These are phyloP conservation scores for Scedosporium minutisporum DNA, from an alignment of 2,329 filamentous ascomycete genomes.

Conservation along the genomic window DNA sequence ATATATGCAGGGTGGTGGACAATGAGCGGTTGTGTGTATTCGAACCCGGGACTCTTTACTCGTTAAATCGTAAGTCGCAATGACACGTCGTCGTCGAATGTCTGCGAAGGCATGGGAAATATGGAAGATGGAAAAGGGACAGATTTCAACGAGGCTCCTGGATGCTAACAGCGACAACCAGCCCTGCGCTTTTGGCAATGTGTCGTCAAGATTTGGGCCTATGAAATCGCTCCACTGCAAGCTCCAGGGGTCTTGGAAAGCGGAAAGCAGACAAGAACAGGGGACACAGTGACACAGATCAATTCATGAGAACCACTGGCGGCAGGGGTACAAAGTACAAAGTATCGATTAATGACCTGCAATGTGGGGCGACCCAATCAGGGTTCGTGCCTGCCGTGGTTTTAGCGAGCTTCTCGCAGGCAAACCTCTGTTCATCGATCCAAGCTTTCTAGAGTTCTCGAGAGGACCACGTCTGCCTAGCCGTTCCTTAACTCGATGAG, in stretches of 20 bases:
- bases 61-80: neutral
- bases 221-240: neutral
- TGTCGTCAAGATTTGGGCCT: constrained; percentile 4
- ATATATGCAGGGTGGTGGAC: neutral
- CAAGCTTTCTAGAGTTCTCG: neutral
- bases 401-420: neutral
- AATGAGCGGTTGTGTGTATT: too few relatives aligned
- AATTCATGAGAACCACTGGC: neutral
- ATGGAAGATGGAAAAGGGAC: neutral
- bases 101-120: neutral
- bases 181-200: constrained; percentile 4
- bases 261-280: neutral
- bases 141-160: constrained; percentile 2
- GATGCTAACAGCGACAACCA: neutral
- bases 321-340: neutral
- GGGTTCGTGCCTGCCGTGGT: neutral
- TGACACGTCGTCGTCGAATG: neutral
- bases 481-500: neutral
- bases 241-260: neutral
- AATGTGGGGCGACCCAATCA: neutral
- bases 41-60: neutral
- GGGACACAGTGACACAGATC: neutral
- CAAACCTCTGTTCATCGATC: neutral
- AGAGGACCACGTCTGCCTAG: neutral
- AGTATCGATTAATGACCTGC: neutral